Evolutionary conservation across 2,329 filamentous ascomycete species (phyloP), one percentile per base, ranked within the genome.

Genomic region (Botrytis medusae): DNA sequence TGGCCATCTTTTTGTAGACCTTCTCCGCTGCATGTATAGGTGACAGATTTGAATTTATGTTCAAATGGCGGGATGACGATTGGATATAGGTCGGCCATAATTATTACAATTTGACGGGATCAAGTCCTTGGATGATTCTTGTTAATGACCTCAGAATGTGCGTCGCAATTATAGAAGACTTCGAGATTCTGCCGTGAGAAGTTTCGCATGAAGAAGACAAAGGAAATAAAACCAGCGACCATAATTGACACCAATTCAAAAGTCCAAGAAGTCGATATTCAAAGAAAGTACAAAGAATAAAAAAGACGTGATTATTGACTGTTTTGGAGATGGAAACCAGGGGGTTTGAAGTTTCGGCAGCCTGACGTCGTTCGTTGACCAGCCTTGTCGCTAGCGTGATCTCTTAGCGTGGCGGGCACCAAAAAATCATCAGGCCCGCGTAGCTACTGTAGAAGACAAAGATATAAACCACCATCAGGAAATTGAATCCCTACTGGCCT

Each of bases 21-120:
- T 51, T 77, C 74, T 67, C 74, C 72, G n/a, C 71, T 71, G 51
- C 76, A 77, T 29, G 72, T 74, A 40, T 74, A 76, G n/a, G 72
- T 75, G 59, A 78, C 69, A 29, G 73, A 75, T 60, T 74, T 76
- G 42, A 72, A 69, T 32, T 42, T 74, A 63, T 74, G 67, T 34
- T 75, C 68, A 29, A 76, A 57, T 34, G 72, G 65, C 29, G 54
- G 69, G 44, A 75, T 76, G 34, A 76, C 65, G 59, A 75, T 76
- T 48, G 74, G 75, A 29, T 77, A 22, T 29, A 77, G 67, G 61
- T 74, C 64, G 37, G 60, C 57, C 75, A 77, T 77, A 54, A 7
- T 40, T n/a, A 18, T 34, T 7, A 37, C n/a, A 57, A 29, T 16
- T 57, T 32, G n/a, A 25, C 7, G 1, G 29, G 29, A 32, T 16